phyloP scores from a whole-genome alignment of 148 eudicot species.

The Rheum nobile region DNA sequence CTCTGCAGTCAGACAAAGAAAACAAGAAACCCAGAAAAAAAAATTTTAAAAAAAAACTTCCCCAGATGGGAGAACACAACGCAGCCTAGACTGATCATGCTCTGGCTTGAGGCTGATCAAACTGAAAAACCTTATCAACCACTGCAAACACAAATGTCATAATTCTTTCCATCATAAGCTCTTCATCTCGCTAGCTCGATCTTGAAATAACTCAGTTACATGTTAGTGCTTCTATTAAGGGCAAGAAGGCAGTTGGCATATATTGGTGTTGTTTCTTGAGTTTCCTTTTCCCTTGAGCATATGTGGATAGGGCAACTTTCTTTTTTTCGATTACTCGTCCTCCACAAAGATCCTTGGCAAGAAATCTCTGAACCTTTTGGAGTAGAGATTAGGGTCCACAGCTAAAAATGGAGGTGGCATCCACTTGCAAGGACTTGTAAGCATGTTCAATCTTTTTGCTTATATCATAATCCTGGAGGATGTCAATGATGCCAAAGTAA shows the following conservation, averaged over 20 bases:
- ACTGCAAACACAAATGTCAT: not conserved
- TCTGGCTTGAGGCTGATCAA: too few species aligned
- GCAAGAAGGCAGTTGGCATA: not conserved
- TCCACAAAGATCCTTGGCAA: conserved; percentile 34
- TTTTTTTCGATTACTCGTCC: conserved; percentile 17
- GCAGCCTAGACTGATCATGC: too few species aligned
- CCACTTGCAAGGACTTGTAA: conserved; percentile 39
- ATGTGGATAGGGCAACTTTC: too few species aligned
- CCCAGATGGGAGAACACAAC: not conserved
- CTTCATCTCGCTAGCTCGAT: too few species aligned
- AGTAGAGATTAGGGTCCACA: conserved; percentile 44
- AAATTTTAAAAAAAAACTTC: not conserved
- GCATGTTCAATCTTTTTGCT: conserved; percentile 42
- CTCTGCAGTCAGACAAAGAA: not conserved
- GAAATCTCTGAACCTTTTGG: conserved; percentile 42
- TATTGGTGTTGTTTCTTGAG: not conserved
- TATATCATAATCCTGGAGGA: conserved; percentile 38
- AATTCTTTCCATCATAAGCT: not conserved
- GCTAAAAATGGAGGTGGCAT: conserved; percentile 31
- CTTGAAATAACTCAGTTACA: not conserved
- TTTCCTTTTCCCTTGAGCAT: too few species aligned
- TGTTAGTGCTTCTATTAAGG: not conserved
- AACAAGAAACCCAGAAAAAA: not conserved
- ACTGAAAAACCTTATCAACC: not conserved
- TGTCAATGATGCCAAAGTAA: conserved; percentile 42